phyloP scores from a whole-genome alignment of 306 rosid genomes.

The Sophora flavescens region DNA sequence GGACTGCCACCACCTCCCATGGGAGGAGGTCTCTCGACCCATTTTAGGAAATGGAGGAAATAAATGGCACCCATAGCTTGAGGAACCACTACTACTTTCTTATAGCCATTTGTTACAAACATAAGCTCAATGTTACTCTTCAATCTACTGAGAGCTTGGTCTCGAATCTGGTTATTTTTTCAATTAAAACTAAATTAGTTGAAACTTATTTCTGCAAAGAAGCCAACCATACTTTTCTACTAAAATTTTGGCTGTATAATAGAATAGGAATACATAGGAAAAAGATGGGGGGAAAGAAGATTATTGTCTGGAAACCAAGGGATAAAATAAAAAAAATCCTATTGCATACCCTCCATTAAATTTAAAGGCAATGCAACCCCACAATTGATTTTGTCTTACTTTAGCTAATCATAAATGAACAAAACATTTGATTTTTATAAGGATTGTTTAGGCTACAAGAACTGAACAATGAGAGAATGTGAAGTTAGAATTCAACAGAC shows the following conservation, averaged over 20 bases:
- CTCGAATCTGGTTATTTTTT: conserved; percentile 66
- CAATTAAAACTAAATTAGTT: conserved; percentile 51
- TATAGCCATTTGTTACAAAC: conserved; percentile 65
- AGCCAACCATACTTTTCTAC: conserved; percentile 14
- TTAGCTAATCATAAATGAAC: background rate
- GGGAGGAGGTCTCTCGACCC: conserved; percentile 84
- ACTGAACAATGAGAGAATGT: too few relatives aligned
- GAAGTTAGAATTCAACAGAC: background rate
- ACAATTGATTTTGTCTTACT: conserved; percentile 4
- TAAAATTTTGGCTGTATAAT: conserved; percentile 15
- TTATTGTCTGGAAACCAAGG: background rate
- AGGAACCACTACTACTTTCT: conserved; percentile 90
- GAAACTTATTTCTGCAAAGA: conserved; percentile 24
- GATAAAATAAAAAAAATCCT: background rate
- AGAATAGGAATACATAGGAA: background rate
- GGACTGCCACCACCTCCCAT: conserved; percentile 82
- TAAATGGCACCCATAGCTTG: conserved; percentile 81
- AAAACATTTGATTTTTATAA: too few relatives aligned
- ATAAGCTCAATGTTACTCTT: conserved; percentile 85
- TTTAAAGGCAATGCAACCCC: background rate
- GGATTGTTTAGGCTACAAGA: too few relatives aligned
- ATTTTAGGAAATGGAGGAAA: conserved; percentile 87
- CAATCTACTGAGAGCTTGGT: conserved; percentile 76
- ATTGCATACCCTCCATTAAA: background rate
- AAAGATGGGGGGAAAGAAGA: background rate